phyloP scores from a whole-genome alignment of 306 rosid genomes.

The Inga laurina region DNA sequence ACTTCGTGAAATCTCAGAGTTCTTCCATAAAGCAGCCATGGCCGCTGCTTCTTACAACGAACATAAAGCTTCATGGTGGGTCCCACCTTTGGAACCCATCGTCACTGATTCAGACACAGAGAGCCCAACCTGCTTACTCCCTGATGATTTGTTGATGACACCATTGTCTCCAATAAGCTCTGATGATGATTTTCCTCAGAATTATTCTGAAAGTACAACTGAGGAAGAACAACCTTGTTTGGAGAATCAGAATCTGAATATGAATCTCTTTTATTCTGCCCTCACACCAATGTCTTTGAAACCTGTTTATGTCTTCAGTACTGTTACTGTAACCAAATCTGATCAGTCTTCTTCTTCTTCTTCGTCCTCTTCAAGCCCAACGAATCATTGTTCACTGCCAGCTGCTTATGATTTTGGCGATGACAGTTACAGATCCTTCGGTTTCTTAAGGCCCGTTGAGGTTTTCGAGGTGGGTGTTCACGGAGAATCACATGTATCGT shows the following conservation, averaged over 20 bases:
- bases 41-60: background rate
- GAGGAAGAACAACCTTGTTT: background rate
- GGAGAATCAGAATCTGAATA: background rate
- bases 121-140: background rate
- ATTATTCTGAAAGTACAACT: too few species aligned
- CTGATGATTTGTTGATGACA: background rate
- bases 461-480: background rate
- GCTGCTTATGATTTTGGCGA: background rate
- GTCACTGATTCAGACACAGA: background rate
- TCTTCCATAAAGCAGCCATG: background rate
- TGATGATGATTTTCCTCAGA: background rate
- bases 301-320: background rate
- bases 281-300: background rate
- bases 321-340: background rate
- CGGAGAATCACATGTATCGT: background rate
- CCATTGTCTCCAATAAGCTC: background rate
- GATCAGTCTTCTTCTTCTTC: background rate
- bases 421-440: background rate
- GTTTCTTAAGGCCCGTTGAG: background rate
- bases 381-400: background rate
- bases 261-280: background rate
- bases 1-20: background rate
- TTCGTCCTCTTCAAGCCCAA: background rate
- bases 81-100: background rate
- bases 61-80: background rate